phyloP scores from a whole-genome alignment of 768 basidiomycete genomes.

The Pleurotus giganteus region DNA sequence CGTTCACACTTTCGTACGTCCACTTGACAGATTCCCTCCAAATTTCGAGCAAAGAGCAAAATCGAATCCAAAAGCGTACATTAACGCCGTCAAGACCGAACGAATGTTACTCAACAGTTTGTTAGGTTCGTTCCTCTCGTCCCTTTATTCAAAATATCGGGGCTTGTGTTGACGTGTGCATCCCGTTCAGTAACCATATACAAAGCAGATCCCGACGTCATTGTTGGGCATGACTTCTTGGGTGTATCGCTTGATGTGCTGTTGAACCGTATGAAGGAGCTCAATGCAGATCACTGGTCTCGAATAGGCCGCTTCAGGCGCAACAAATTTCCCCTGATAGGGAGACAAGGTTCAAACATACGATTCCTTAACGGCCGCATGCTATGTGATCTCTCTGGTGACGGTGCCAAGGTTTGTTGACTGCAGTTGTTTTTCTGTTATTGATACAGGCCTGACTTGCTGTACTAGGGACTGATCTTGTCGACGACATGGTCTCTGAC shows the following conservation, averaged over 20 bases:
- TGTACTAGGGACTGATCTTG: conserved; percentile 82
- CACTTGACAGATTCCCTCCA: conserved; percentile 82
- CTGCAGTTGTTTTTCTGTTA: not conserved
- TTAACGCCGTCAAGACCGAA: conserved; percentile 78
- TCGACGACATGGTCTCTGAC: conserved; percentile 98
- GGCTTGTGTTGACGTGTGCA: conserved; percentile 5
- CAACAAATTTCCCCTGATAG: conserved; percentile 77
- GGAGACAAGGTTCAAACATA: conserved; percentile 81
- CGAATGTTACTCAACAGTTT: conserved; percentile 81
- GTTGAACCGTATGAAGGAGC: conserved; percentile 85
- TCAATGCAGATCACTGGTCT: conserved; percentile 93
- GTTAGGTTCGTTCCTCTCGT: conserved; percentile 47
- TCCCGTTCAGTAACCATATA: conserved; percentile 63
- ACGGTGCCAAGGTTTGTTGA: conserved; percentile 79
- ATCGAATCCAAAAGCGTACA: conserved; percentile 60
- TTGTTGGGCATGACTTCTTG: conserved; percentile 93
- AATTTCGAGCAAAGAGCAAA: conserved; percentile 75
- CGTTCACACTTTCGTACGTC: conserved; percentile 87
- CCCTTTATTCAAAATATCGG: too few relatives aligned
- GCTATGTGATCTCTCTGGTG: conserved; percentile 90
- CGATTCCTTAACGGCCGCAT: conserved; percentile 82
- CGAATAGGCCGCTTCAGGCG: conserved; percentile 88
- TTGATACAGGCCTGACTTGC: not conserved
- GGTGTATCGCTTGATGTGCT: conserved; percentile 89
- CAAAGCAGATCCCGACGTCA: conserved; percentile 89